These are phyloP conservation scores for Xylariaceae sp. DNA, from an alignment of 2,329 filamentous ascomycete genomes.

Conservation along the genomic window DNA sequence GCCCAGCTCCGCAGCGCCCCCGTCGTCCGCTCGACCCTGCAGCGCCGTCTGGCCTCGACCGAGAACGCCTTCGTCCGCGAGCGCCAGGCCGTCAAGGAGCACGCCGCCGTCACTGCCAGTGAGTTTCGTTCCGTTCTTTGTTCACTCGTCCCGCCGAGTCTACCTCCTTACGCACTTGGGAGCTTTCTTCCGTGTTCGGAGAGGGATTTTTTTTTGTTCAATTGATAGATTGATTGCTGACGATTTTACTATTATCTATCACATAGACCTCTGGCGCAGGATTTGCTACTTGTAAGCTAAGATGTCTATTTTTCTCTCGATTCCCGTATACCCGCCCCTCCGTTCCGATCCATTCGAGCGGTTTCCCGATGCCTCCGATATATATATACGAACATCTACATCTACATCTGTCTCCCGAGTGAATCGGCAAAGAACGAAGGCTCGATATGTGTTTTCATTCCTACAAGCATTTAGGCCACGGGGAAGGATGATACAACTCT, in stretches of 20 bases:
- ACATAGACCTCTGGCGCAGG: constrained; percentile 93
- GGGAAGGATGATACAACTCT: too few species aligned
- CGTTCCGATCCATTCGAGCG: too few species aligned
- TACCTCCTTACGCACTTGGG: too few species aligned
- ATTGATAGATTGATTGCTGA: constrained; percentile 37
- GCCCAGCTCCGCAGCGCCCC: constrained; percentile 59
- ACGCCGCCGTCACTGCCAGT: constrained; percentile 85
- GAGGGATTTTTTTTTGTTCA: too few species aligned
- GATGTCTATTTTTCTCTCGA: constrained; percentile 7
- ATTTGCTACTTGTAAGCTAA: constrained; percentile 87
- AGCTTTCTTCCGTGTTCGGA: neutral
- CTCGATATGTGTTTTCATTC: too few species aligned
- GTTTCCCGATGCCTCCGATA: too few species aligned
- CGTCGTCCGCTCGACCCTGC: constrained; percentile 58
- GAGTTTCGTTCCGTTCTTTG: constrained; percentile 44
- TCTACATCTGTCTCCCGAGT: too few species aligned
- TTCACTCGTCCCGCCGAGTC: too few species aligned
- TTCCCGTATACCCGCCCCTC: neutral
- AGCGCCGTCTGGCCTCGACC: constrained; percentile 74
- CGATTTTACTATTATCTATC: constrained; percentile 32
- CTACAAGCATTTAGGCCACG: too few species aligned
- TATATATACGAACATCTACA: too few species aligned
- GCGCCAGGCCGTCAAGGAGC: constrained; percentile 85
- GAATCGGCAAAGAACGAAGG: too few species aligned
- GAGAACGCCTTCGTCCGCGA: constrained; percentile 96